These are phyloP conservation scores for Cyclotella atomus DNA, from an alignment of 108 stramenopile genomes.

Conservation along the genomic window DNA sequence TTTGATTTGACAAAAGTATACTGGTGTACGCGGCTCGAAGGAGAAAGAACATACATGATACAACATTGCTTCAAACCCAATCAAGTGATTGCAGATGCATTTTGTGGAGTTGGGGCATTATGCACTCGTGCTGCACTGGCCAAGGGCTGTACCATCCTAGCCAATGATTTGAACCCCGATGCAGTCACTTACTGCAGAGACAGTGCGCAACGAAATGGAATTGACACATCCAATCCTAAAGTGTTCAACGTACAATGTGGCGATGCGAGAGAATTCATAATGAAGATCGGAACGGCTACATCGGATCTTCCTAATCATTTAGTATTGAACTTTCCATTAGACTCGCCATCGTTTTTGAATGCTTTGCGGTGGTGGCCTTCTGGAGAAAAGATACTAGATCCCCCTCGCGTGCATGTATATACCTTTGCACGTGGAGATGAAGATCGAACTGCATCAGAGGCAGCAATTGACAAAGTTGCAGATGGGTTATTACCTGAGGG, in stretches of 20 bases:
- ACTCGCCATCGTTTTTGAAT: conserved; percentile 68
- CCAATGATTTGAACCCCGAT: conserved; percentile 93
- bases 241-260: conserved; percentile 52
- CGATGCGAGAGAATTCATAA: conserved; percentile 84
- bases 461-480: conserved; percentile 73
- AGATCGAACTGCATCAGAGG: conserved; percentile 53
- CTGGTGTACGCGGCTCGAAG: conserved; percentile 92
- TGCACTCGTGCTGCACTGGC: conserved; percentile 74
- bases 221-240: conserved; percentile 25
- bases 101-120: conserved; percentile 97
- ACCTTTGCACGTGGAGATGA: conserved; percentile 73
- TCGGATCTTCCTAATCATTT: conserved; percentile 75
- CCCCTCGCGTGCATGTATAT: conserved; percentile 66
- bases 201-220: conserved; percentile 58
- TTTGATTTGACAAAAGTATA: conserved; percentile 95
- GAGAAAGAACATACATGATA: conserved; percentile 85
- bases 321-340: conserved; percentile 81
- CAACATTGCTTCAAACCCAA: conserved; percentile 55
- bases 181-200: conserved; percentile 61
- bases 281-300: conserved; percentile 60
- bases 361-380: conserved; percentile 81
- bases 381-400: conserved; percentile 21
- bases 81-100: conserved; percentile 86
- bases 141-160: conserved; percentile 58
- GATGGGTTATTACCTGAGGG: conserved; percentile 64